Conservation (phyloP, 495 filamentous ascomycete species). For the Penicillium salamii region DNA sequence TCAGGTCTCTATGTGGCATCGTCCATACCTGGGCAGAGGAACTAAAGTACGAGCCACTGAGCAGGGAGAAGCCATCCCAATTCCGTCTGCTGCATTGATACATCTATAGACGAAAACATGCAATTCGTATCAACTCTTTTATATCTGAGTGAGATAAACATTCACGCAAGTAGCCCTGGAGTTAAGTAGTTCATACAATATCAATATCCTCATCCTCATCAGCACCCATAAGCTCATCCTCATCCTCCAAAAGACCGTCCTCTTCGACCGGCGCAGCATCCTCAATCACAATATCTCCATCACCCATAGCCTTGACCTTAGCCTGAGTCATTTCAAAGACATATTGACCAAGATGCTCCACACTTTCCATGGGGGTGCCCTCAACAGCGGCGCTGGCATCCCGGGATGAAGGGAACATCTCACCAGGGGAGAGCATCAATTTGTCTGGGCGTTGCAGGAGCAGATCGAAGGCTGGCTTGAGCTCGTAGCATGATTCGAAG, state of each 20-base stretch:
- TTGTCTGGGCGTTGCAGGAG: constrained; percentile 71
- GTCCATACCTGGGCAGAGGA: too few species aligned
- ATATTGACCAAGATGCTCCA: constrained; percentile 95
- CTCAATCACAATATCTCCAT: constrained; percentile 33
- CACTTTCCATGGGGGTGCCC: constrained; percentile 72
- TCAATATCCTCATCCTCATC: constrained; percentile 35
- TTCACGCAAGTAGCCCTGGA: not conserved
- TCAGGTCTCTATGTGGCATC: too few species aligned
- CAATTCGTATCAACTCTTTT: not conserved
- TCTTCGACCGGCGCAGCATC: constrained; percentile 38
- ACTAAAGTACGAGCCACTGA: too few species aligned
- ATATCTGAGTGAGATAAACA: not conserved
- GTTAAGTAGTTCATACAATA: constrained; percentile 31
- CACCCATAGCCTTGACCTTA: constrained; percentile 64
- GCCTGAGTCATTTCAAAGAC: constrained; percentile 95
- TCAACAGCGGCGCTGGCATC: constrained; percentile 56
- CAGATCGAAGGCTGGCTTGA: constrained; percentile 79
- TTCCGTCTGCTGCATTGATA: too few species aligned
- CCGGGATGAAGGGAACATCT: constrained; percentile 76
- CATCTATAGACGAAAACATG: not conserved
- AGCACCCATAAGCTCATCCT: constrained; percentile 39
- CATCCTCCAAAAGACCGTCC: constrained; percentile 44
- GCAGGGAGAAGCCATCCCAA: too few species aligned
- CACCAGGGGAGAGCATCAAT: constrained; percentile 74
- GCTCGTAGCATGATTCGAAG: constrained; percentile 85